These are phyloP conservation scores for Alternaria novae-zelandiae DNA, from an alignment of 2,329 filamentous ascomycete genomes.

Conservation along the genomic window DNA sequence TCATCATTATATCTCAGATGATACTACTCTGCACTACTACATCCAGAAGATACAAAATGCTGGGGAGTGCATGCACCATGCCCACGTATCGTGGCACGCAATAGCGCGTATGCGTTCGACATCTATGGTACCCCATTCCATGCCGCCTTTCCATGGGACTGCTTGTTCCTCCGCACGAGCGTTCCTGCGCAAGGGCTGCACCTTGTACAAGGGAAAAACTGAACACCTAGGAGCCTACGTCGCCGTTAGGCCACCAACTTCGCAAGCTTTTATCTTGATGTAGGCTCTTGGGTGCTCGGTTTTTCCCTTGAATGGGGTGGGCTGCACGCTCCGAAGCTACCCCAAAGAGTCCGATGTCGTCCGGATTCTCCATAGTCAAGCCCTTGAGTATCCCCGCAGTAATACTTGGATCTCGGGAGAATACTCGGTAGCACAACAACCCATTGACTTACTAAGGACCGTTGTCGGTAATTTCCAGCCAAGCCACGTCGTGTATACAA, in stretches of 20 bases:
- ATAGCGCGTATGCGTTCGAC: background rate
- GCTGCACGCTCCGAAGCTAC: background rate
- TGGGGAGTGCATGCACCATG: background rate
- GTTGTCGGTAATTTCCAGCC: slow-evolving; percentile 25
- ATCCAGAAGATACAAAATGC: background rate
- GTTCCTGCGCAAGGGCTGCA: slow-evolving; percentile 9
- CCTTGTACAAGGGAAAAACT: no score
- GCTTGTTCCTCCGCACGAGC: background rate
- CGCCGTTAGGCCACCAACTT: no score
- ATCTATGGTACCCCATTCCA: background rate
- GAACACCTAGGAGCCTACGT: no score
- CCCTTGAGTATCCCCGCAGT: slow-evolving; percentile 16
- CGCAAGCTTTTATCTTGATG: no score
- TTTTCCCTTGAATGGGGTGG: background rate
- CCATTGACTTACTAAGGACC: slow-evolving; percentile 15
- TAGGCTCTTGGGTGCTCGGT: no score
- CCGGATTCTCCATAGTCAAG: slow-evolving; percentile 5
- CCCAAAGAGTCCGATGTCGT: background rate
- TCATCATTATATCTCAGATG: background rate
- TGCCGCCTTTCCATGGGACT: background rate
- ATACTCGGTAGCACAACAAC: slow-evolving; percentile 28
- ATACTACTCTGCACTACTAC: background rate
- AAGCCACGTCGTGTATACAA: slow-evolving; percentile 11
- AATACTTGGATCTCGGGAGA: slow-evolving; percentile 27
- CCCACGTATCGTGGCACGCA: background rate